These are phyloP conservation scores for Mikania micrantha DNA, from an alignment of 129 eudicot genomes.

Conservation along the genomic window DNA sequence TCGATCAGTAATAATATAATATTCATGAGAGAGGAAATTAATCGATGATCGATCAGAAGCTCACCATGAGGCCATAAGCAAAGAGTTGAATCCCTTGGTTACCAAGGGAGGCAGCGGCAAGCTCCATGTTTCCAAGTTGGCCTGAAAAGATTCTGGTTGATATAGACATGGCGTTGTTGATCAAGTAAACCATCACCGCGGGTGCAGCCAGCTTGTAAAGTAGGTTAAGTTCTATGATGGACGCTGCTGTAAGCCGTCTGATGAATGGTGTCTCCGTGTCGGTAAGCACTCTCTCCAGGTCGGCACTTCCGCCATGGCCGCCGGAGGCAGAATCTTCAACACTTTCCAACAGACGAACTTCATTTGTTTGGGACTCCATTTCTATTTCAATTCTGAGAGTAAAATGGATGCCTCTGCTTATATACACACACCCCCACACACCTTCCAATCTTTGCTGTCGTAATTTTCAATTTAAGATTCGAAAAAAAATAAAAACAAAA, in stretches of 20 bases:
- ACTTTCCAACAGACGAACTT: conserved; percentile 21
- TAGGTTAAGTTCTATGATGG: conserved; percentile 43
- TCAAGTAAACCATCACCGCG: conserved; percentile 49
- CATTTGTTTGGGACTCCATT: conserved; percentile 32
- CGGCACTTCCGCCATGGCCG: conserved; percentile 26
- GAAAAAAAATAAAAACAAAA: no score
- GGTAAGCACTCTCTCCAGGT: conserved; percentile 61
- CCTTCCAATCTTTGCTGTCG: no score
- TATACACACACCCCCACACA: no score
- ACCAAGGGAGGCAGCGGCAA: conserved; percentile 59
- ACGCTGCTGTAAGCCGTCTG: conserved; percentile 25
- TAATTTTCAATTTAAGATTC: no score
- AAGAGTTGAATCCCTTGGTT: conserved; percentile 58
- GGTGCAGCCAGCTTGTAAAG: conserved; percentile 59
- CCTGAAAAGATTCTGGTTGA: conserved; percentile 70
- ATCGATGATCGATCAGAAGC: no score
- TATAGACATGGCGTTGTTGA: conserved; percentile 63
- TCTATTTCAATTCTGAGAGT: no score
- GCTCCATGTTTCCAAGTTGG: conserved; percentile 65
- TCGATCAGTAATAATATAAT: no score
- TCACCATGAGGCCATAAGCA: conserved; percentile 59
- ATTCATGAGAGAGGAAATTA: no score
- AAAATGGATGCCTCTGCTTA: no score
- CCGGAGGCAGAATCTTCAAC: not conserved
- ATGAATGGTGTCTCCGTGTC: conserved; percentile 24